Evolutionary conservation across 2,329 filamentous ascomycete genomes (phyloP).

Genomic region (Pestalotiopsis sp.): DNA sequence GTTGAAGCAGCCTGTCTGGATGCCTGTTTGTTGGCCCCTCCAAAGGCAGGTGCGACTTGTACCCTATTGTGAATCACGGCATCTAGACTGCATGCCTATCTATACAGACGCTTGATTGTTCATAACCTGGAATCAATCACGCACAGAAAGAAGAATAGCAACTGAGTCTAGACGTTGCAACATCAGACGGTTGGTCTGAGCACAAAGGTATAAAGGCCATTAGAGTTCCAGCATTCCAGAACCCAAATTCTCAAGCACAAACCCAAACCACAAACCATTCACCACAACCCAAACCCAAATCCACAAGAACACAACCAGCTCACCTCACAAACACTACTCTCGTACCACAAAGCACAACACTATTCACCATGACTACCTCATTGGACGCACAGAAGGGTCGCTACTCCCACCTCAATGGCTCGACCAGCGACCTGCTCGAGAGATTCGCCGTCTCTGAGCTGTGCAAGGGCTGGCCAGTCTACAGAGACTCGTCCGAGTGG

Average conservation of each 20-base stretch:
- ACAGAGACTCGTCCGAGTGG: constrained; percentile 57
- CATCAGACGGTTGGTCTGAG: not conserved
- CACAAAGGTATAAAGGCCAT: not conserved
- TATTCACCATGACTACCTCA: constrained; percentile 32
- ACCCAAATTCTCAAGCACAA: not conserved
- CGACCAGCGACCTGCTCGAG: constrained; percentile 41
- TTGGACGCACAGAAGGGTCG: constrained; percentile 32
- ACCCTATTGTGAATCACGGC: too few species aligned
- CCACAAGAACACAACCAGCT: not conserved
- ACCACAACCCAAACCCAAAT: not conserved
- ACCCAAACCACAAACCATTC: not conserved
- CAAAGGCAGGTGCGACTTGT: too few species aligned
- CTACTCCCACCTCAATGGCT: constrained; percentile 50
- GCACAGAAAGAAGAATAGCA: not conserved
- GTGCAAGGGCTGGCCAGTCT: constrained; percentile 58
- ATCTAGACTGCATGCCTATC: too few species aligned
- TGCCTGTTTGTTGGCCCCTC: too few species aligned
- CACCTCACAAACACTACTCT: not conserved
- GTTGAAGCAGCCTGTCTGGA: not conserved
- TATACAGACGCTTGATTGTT: too few species aligned
- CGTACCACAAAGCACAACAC: not conserved
- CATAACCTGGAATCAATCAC: not conserved
- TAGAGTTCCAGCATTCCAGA: not conserved
- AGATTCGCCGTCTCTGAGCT: constrained; percentile 51
- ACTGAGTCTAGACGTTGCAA: not conserved